phyloP scores from a whole-genome alignment of 2,329 filamentous ascomycete genomes.

The Hortaea sp. region DNA sequence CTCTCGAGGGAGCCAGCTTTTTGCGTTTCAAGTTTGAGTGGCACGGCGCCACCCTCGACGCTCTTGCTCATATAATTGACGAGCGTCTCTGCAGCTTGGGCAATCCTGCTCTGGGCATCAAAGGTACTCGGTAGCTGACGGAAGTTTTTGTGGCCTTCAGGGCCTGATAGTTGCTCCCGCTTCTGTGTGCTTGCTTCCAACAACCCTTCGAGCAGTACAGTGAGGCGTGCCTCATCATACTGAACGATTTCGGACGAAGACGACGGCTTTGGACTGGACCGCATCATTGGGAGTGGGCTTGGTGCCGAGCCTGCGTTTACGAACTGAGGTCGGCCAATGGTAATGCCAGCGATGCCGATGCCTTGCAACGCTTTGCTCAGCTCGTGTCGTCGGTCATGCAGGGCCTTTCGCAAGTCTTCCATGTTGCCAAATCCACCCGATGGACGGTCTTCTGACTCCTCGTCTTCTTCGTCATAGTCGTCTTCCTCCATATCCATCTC shows the following conservation, averaged over 20 bases:
- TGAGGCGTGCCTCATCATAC: conserved; percentile 22
- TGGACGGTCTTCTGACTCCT: conserved; percentile 23
- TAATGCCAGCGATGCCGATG: conserved; percentile 13
- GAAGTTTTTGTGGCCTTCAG: not conserved
- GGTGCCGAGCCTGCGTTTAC: not conserved
- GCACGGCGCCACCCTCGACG: not conserved
- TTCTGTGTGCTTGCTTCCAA: conserved; percentile 21
- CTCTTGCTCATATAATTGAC: not conserved
- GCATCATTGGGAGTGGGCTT: not conserved
- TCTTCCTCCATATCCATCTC: conserved; percentile 39
- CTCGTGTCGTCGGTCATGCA: conserved; percentile 11
- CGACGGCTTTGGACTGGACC: not conserved
- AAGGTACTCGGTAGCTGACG: not conserved
- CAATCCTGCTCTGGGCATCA: not conserved
- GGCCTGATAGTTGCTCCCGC: conserved; percentile 1
- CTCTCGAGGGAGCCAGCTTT: not conserved
- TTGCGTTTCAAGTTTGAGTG: not conserved
- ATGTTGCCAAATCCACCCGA: conserved; percentile 6
- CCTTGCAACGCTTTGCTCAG: conserved; percentile 13
- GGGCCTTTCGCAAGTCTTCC: conserved; percentile 15
- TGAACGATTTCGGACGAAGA: conserved; percentile 2
- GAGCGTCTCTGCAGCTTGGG: not conserved
- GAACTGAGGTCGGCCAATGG: conserved; percentile 7
- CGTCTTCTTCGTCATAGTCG: conserved; percentile 31
- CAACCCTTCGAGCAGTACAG: conserved; percentile 19